Percentiles rank a stretch among this genome's conserved stretches.
Conservation (phyloP, 2,329 filamentous ascomycete species). For the Colletotrichum orbiculare region DNA sequence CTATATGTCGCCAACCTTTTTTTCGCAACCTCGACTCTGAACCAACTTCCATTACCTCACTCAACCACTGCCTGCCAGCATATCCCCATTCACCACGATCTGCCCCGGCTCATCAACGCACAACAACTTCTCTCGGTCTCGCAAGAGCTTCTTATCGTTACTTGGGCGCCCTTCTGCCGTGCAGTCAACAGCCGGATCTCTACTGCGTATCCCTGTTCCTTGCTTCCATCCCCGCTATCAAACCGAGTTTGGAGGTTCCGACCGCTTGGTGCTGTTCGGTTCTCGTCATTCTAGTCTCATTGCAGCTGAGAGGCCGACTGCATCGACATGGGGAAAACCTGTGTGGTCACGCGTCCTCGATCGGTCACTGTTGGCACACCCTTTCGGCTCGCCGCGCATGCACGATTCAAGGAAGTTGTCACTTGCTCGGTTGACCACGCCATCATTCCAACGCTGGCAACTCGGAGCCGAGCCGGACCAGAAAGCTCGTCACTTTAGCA, state of each 20-base stretch:
- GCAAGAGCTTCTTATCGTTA: too few species aligned
- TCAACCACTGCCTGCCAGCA: too few species aligned
- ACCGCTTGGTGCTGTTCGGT: constrained; percentile 23
- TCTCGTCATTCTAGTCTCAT: constrained; percentile 13
- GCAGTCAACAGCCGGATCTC: constrained; percentile 30
- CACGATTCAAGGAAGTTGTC: constrained; percentile 20
- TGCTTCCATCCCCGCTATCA: constrained; percentile 16
- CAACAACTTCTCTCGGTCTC: too few species aligned
- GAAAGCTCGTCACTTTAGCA: background rate
- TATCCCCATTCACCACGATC: too few species aligned
- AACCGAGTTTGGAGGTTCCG: constrained; percentile 20
- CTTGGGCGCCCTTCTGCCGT: constrained; percentile 6
- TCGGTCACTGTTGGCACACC: constrained; percentile 9
- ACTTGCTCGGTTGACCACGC: constrained; percentile 7
- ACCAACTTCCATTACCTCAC: too few species aligned
- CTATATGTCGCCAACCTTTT: too few species aligned
- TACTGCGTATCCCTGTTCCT: constrained; percentile 23
- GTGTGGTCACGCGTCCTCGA: constrained; percentile 11
- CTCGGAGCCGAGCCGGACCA: constrained; percentile 28
- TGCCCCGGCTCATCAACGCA: too few species aligned
- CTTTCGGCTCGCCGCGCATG: constrained; percentile 9
- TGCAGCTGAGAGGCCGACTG: constrained; percentile 13
- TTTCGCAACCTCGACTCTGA: too few species aligned
- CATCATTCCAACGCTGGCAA: constrained; percentile 11
- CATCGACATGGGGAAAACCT: constrained; percentile 5